These are phyloP conservation scores for Peronospora tabacina DNA, from an alignment of 352 stramenopile species.

Conservation along the genomic window DNA sequence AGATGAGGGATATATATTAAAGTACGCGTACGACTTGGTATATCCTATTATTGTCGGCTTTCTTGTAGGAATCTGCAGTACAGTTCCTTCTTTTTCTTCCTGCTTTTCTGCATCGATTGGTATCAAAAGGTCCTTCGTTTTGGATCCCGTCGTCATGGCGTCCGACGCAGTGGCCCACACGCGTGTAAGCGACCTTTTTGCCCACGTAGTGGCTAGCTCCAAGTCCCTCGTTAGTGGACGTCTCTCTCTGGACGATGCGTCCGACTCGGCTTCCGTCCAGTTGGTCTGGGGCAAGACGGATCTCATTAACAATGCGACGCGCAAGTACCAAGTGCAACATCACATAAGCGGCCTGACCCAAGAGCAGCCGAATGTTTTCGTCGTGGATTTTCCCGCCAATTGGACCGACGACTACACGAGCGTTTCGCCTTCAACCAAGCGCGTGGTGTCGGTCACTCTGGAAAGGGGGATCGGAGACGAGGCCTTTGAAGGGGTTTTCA, in stretches of 20 bases:
- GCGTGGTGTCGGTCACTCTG: conserved; percentile 52
- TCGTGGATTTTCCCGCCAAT: conserved; percentile 29
- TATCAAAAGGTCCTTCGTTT: not conserved
- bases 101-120: too few relatives aligned
- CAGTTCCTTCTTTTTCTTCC: too few relatives aligned
- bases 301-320: conserved; percentile 42
- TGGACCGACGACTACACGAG: conserved; percentile 41
- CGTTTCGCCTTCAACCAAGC: conserved; percentile 45
- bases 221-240: conserved; percentile 47
- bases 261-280: conserved; percentile 32
- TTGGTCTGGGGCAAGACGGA: conserved; percentile 58
- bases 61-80: too few relatives aligned
- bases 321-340: conserved; percentile 53
- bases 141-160: not conserved
- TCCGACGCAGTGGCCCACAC: conserved; percentile 15
- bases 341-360: conserved; percentile 28
- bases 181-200: conserved; percentile 39
- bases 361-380: conserved; percentile 22
- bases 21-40: too few relatives aligned
- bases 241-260: conserved; percentile 21
- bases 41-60: too few relatives aligned
- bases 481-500: conserved; percentile 41
- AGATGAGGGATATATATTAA: too few relatives aligned
- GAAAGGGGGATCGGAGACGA: conserved; percentile 37
- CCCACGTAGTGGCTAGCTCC: conserved; percentile 36